These are phyloP conservation scores for Diaporthe citriasiana DNA, from an alignment of 2,329 filamentous ascomycete species.

Conservation along the genomic window DNA sequence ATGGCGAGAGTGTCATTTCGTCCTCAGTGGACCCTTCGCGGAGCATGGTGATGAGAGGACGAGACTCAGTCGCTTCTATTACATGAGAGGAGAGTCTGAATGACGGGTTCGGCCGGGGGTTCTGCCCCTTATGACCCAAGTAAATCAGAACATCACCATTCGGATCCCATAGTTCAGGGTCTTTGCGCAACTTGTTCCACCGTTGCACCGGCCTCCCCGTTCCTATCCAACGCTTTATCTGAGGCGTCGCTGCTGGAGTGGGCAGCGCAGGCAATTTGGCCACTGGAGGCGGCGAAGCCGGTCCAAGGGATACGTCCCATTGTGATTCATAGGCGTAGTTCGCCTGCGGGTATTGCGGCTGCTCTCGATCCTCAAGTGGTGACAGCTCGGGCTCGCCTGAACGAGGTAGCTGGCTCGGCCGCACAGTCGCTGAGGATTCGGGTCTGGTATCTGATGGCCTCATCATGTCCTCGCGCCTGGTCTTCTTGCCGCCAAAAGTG, in stretches of 20 bases:
- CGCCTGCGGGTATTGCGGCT: slow-evolving; percentile 28
- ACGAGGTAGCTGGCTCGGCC: slow-evolving; percentile 43
- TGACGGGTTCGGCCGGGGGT: slow-evolving; percentile 63
- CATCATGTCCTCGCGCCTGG: slow-evolving; percentile 45
- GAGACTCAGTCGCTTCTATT: slow-evolving; percentile 70
- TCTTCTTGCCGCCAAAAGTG: slow-evolving; percentile 64
- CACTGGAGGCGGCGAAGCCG: slow-evolving; percentile 58
- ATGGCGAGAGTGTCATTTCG: slow-evolving; percentile 59
- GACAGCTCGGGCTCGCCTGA: slow-evolving; percentile 8
- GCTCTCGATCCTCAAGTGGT: slow-evolving; percentile 10
- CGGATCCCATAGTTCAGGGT: slow-evolving; percentile 72
- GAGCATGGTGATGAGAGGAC: slow-evolving; percentile 66
- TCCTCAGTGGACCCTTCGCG: slow-evolving; percentile 67
- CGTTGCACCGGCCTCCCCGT: slow-evolving; percentile 62
- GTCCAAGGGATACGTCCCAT: slow-evolving; percentile 45
- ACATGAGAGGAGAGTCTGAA: slow-evolving; percentile 71
- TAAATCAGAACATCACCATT: slow-evolving; percentile 73
- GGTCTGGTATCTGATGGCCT: slow-evolving; percentile 50
- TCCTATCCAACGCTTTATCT: slow-evolving; percentile 68
- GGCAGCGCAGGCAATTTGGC: slow-evolving; percentile 60
- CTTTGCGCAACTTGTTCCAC: slow-evolving; percentile 72
- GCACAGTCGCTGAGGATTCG: slow-evolving; percentile 56
- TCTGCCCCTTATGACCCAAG: slow-evolving; percentile 62
- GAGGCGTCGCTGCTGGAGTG: slow-evolving; percentile 50
- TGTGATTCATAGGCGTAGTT: slow-evolving; percentile 44